phyloP scores from a whole-genome alignment of 129 eudicot species.

The Flaveria ramosissima region DNA sequence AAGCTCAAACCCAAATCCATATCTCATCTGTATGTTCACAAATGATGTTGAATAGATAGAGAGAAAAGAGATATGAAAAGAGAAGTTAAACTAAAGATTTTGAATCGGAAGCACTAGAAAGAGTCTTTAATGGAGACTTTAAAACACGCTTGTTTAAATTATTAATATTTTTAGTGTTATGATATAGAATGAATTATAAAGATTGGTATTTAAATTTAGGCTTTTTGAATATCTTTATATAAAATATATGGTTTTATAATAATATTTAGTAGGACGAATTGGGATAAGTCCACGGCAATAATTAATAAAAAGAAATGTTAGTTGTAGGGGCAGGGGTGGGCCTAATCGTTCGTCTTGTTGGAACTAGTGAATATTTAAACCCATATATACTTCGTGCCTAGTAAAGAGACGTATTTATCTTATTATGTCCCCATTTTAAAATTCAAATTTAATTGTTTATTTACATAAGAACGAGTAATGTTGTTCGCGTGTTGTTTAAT shows the following conservation, averaged over 20 bases:
- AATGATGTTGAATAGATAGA: constrained; percentile 11
- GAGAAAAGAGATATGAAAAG: constrained; percentile 11
- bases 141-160: constrained; percentile 37
- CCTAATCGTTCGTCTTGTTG: constrained; percentile 42
- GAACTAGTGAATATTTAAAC: constrained; percentile 27
- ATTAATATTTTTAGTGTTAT: constrained; percentile 1
- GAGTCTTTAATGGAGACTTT: constrained; percentile 67
- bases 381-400: not conserved
- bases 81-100: constrained; percentile 26
- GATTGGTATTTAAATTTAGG: not conserved
- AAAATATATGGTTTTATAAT: constrained; percentile 12
- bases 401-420: not conserved
- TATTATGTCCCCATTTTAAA: not conserved
- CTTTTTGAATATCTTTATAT: not conserved
- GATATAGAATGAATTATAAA: not conserved
- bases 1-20: constrained; percentile 80
- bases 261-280: constrained; percentile 16
- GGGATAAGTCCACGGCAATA: constrained; percentile 43
- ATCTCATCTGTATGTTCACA: constrained; percentile 21
- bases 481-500: no score
- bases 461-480: no score
- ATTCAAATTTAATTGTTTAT: no score
- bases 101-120: constrained; percentile 49
- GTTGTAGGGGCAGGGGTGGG: constrained; percentile 42
- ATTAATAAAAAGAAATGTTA: constrained; percentile 30